phyloP scores from a whole-genome alignment of 805 yeast species.

The Metschnikowia similis region DNA sequence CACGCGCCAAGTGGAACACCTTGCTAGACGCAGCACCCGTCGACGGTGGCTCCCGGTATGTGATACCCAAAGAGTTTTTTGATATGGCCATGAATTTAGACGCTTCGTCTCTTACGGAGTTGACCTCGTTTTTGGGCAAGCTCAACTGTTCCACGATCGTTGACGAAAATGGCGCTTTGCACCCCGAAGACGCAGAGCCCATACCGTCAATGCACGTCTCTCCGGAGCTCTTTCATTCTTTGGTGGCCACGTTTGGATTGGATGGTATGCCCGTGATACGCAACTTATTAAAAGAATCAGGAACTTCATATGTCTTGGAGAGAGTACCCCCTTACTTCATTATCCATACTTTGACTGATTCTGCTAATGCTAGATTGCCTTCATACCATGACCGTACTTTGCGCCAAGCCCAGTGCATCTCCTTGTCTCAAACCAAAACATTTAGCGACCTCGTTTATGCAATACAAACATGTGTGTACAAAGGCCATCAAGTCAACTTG shows the following conservation, averaged over 20 bases:
- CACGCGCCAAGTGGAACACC: constrained; percentile 9
- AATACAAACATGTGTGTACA: constrained; percentile 21
- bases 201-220: constrained; percentile 30
- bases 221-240: constrained; percentile 40
- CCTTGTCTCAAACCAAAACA: constrained; percentile 30
- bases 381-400: constrained; percentile 6
- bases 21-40: constrained; percentile 4
- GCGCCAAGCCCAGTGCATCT: constrained; percentile 10
- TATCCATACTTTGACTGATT: constrained; percentile 30
- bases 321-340: constrained; percentile 33
- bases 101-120: constrained; percentile 20
- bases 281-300: constrained; percentile 22
- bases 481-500: constrained; percentile 17
- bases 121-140: constrained; percentile 38
- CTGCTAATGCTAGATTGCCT: constrained; percentile 2
- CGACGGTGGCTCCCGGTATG: constrained; percentile 48
- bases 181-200: constrained; percentile 20
- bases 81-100: constrained; percentile 31
- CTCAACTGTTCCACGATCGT: constrained; percentile 44
- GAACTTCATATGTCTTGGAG: constrained; percentile 30
- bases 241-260: constrained; percentile 54
- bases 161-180: constrained; percentile 43
- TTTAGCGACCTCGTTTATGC: constrained; percentile 31
- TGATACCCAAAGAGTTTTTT: constrained; percentile 47
- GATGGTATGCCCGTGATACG: constrained; percentile 34